Conservation (phyloP, 202 grass and related monocot genomes). For the Saccharum hybrid region DNA sequence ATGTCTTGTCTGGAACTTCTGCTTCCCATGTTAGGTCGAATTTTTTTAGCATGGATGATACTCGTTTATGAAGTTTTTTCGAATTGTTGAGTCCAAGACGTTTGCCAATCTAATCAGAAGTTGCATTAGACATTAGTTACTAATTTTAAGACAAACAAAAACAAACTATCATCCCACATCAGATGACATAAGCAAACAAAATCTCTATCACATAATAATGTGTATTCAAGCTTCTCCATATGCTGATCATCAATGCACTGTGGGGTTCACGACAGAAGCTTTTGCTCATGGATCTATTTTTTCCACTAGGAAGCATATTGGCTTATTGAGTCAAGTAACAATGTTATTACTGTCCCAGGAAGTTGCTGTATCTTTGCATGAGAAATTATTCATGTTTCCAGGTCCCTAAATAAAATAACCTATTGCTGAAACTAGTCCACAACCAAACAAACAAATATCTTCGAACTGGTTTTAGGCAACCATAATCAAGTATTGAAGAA, state of each 20-base stretch:
- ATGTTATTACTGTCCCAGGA: not conserved
- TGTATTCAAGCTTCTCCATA: conserved; percentile 15
- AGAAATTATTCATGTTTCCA: conserved; percentile 25
- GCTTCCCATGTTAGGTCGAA: conserved; percentile 74
- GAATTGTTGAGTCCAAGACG: conserved; percentile 70
- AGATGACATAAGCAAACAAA: conserved; percentile 37
- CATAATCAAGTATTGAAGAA: conserved; percentile 38
- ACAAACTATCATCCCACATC: conserved; percentile 36
- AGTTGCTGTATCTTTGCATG: conserved; percentile 29
- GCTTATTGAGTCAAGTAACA: conserved; percentile 20
- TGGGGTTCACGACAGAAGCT: not conserved
- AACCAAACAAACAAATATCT: conserved; percentile 12
- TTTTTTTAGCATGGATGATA: conserved; percentile 68
- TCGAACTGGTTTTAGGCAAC: not conserved
- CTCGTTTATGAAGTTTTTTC: conserved; percentile 68
- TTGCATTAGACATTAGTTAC: conserved; percentile 42
- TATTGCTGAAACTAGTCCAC: conserved; percentile 17
- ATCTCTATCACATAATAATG: conserved; percentile 23
- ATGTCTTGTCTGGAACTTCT: conserved; percentile 76
- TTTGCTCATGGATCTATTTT: conserved; percentile 12
- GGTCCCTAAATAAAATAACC: conserved; percentile 27
- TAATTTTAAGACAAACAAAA: conserved; percentile 43
- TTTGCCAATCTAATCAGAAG: conserved; percentile 66
- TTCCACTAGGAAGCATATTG: conserved; percentile 19
- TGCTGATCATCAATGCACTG: conserved; percentile 6